phyloP scores from a whole-genome alignment of 257 asterid species.

The Salvia miltiorrhiza region DNA sequence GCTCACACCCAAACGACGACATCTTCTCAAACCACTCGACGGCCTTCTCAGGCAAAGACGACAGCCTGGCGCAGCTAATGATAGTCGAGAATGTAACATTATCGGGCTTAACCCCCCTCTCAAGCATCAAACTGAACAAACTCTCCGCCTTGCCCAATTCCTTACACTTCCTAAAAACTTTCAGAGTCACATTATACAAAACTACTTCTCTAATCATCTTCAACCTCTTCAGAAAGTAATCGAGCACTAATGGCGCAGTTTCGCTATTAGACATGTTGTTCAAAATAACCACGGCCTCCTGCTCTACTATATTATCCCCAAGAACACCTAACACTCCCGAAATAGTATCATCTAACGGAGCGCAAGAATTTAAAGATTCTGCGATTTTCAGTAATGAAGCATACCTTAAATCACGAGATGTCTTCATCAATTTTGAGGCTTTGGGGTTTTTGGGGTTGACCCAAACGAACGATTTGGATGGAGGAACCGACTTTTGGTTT shows the following conservation, averaged over 20 bases:
- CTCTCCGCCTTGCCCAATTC: constrained; percentile 55
- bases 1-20: constrained; percentile 64
- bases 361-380: constrained; percentile 53
- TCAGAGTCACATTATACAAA: constrained; percentile 76
- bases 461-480: constrained; percentile 59
- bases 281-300: constrained; percentile 62
- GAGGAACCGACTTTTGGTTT: constrained; percentile 25
- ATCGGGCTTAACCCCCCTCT: constrained; percentile 72
- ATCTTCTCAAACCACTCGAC: constrained; percentile 89
- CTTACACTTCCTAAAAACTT: constrained; percentile 64
- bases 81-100: constrained; percentile 79
- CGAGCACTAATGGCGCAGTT: constrained; percentile 46
- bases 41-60: constrained; percentile 68
- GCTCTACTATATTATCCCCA: constrained; percentile 43
- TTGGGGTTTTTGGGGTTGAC: constrained; percentile 75
- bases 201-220: constrained; percentile 41
- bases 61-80: constrained; percentile 82
- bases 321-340: constrained; percentile 30
- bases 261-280: constrained; percentile 70
- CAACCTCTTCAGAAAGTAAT: constrained; percentile 45
- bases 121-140: constrained; percentile 63
- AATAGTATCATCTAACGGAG: constrained; percentile 42
- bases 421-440: constrained; percentile 50
- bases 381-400: constrained; percentile 52
- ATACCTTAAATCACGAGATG: constrained; percentile 59